Evolutionary conservation across 495 filamentous ascomycete genomes (phyloP).

Genomic region (Penicillium bovifimosum): DNA sequence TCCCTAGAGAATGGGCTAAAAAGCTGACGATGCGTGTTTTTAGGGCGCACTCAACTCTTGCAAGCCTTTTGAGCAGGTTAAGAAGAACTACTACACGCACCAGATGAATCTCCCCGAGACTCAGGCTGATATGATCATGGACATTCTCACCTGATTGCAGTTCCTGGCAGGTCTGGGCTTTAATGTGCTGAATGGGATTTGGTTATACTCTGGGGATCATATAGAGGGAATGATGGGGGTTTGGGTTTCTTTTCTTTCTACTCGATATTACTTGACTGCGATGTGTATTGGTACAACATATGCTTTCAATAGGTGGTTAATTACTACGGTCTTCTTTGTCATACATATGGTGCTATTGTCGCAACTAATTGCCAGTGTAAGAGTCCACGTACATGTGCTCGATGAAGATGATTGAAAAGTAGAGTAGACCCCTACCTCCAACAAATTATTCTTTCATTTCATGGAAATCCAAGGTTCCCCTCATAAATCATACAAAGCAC

Average conservation of each 20-base stretch:
- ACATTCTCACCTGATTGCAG: conserved; percentile 11
- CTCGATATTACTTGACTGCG: conserved; percentile 7
- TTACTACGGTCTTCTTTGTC: not conserved
- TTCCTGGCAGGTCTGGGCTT: not conserved
- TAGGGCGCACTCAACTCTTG: conserved; percentile 10
- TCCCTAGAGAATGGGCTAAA: not conserved
- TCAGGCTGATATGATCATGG: conserved; percentile 17
- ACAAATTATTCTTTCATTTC: not conserved
- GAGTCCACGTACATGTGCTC: no score
- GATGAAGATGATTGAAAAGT: no score
- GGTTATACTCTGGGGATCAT: not conserved
- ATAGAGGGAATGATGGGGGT: not conserved
- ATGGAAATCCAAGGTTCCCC: not conserved
- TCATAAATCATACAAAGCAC: not conserved
- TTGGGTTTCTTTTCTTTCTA: conserved; percentile 3
- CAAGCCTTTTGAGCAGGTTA: conserved; percentile 24
- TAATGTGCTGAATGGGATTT: not conserved
- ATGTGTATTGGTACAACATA: not conserved
- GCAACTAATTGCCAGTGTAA: no score
- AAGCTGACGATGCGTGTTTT: not conserved
- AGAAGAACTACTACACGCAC: conserved; percentile 20
- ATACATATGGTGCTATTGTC: no score
- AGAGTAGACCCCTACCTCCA: not conserved
- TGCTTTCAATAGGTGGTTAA: not conserved
- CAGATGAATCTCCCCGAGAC: not conserved